phyloP scores from a whole-genome alignment of 139 green algal species.

The Eudorina sp. region DNA sequence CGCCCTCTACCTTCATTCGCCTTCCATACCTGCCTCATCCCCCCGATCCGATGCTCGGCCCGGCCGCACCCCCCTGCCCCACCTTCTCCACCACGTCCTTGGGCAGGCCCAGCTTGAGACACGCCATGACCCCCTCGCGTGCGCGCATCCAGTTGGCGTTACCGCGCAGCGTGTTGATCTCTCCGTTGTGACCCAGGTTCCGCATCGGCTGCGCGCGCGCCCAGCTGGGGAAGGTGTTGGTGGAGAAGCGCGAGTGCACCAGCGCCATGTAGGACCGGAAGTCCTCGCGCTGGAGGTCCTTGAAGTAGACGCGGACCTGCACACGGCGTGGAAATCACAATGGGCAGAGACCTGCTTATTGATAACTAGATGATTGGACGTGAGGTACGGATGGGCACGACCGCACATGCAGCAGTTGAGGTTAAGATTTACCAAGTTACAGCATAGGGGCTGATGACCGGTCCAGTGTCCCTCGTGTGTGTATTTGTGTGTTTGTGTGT shows the following conservation, averaged over 20 bases:
- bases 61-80: not conserved
- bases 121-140: constrained; percentile 91
- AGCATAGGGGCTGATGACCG: too few relatives aligned
- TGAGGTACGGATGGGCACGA: too few relatives aligned
- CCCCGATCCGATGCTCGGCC: not conserved
- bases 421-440: too few relatives aligned
- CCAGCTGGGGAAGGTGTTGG: constrained; percentile 97
- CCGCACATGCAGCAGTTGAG: too few relatives aligned
- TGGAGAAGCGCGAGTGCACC: constrained; percentile 96
- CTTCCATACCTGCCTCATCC: not conserved
- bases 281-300: constrained; percentile 81
- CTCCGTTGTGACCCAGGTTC: constrained; percentile 95
- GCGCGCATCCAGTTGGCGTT: constrained; percentile 94
- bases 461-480: too few relatives aligned
- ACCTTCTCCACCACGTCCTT: constrained; percentile 80
- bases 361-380: too few relatives aligned
- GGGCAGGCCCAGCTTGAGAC: constrained; percentile 76
- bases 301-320: constrained; percentile 90
- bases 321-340: too few relatives aligned
- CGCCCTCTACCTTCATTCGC: too few relatives aligned
- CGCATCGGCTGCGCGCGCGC: constrained; percentile 95
- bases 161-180: constrained; percentile 90
- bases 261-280: constrained; percentile 95
- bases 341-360: too few relatives aligned
- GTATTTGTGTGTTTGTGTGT: too few relatives aligned